Conservation (phyloP, 2,329 filamentous ascomycete species). For the Fusarium illudens region DNA sequence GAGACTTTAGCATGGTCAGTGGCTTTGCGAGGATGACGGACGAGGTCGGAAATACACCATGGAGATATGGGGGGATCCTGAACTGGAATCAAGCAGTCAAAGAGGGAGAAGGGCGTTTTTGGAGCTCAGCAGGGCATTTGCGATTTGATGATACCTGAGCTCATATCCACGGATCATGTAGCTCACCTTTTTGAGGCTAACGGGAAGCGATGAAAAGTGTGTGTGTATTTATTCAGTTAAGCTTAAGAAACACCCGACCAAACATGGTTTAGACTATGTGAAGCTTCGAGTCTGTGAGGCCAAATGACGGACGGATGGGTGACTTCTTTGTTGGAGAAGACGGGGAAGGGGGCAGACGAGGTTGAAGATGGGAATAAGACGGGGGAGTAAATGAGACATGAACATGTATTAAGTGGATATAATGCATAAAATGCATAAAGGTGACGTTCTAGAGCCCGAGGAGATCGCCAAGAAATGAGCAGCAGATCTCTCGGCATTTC, state of each 20-base stretch:
- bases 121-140: slow-evolving; percentile 24
- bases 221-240: slow-evolving; percentile 1
- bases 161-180: slow-evolving; percentile 23
- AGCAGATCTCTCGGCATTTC: slow-evolving; percentile 38
- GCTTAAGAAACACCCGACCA: neutral
- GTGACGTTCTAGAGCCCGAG: neutral
- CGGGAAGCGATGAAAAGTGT: neutral
- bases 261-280: neutral
- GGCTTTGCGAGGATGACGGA: slow-evolving; percentile 1
- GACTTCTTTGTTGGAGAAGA: neutral
- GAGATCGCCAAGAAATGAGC: slow-evolving; percentile 30
- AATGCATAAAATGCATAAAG: slow-evolving; percentile 25
- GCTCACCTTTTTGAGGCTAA: slow-evolving; percentile 31
- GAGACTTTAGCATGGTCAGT: slow-evolving; percentile 12
- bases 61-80: neutral
- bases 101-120: slow-evolving; percentile 34
- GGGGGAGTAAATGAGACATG: slow-evolving; percentile 2
- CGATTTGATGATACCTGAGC: slow-evolving; percentile 43
- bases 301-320: neutral
- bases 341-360: neutral
- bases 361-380: slow-evolving; percentile 15
- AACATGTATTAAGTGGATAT: slow-evolving; percentile 14
- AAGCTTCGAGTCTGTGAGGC: neutral
- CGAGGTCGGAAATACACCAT: neutral
- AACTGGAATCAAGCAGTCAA: slow-evolving; percentile 8